These are phyloP conservation scores for Chalaropsis ovoidea DNA, from an alignment of 2,329 filamentous ascomycete genomes.

Conservation along the genomic window DNA sequence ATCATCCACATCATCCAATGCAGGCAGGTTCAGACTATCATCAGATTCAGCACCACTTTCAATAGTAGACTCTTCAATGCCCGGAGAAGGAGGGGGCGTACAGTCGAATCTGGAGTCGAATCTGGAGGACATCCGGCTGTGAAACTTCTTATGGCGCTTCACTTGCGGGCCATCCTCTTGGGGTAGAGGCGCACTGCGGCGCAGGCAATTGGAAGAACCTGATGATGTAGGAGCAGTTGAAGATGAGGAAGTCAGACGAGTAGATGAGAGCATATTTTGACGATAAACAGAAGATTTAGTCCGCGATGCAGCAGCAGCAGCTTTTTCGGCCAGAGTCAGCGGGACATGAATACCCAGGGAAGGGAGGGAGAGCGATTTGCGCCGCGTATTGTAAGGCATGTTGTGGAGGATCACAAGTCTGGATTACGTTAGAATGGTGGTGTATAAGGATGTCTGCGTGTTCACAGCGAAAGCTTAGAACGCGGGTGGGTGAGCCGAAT, in stretches of 20 bases:
- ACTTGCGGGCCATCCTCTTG: constrained; percentile 35
- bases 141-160: constrained; percentile 51
- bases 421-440: constrained; percentile 26
- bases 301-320: constrained; percentile 38
- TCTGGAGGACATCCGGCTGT: constrained; percentile 32
- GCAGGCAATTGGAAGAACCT: constrained; percentile 29
- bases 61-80: constrained; percentile 47
- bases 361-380: constrained; percentile 87
- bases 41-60: constrained; percentile 89
- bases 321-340: constrained; percentile 51
- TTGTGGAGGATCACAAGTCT: background rate
- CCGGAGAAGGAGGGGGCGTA: constrained; percentile 51
- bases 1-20: constrained; percentile 78
- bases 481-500: background rate
- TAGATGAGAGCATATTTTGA: background rate
- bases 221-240: constrained; percentile 29
- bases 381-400: constrained; percentile 94
- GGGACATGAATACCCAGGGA: constrained; percentile 86
- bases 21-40: constrained; percentile 61
- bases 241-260: constrained; percentile 27
- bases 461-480: background rate
- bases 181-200: constrained; percentile 20
- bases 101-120: constrained; percentile 56
- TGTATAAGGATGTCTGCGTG: constrained; percentile 25
- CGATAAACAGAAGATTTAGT: background rate